phyloP scores from a whole-genome alignment of 2,329 filamentous ascomycete species.

The Immersiporthe knoxdaviesiana region DNA sequence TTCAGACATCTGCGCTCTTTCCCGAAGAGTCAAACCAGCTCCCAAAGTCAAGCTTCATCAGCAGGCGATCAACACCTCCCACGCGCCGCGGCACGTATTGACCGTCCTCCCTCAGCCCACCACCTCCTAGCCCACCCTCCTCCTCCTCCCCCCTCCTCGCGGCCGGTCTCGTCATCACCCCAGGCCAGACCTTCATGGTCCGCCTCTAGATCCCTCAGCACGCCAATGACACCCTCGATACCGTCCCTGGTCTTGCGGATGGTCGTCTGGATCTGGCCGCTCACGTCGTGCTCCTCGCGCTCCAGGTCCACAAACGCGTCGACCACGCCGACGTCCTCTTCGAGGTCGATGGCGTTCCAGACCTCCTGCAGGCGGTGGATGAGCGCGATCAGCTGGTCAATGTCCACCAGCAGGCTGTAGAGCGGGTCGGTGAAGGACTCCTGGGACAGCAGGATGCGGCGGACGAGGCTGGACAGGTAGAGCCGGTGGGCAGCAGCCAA shows the following conservation, averaged over 20 bases:
- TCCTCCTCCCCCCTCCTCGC: constrained; percentile 33
- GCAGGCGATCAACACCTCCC: constrained; percentile 78
- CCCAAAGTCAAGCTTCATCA: constrained; percentile 88
- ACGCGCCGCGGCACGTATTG: constrained; percentile 72
- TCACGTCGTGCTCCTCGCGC: constrained; percentile 72
- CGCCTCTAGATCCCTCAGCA: constrained; percentile 50
- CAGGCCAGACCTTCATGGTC: constrained; percentile 43
- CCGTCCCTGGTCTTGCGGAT: constrained; percentile 67
- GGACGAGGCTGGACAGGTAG: constrained; percentile 72
- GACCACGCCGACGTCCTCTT: constrained; percentile 79
- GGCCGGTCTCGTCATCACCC: constrained; percentile 41
- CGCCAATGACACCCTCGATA: constrained; percentile 68
- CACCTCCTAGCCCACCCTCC: constrained; percentile 29
- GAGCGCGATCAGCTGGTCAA: constrained; percentile 81
- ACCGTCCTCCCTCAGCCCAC: constrained; percentile 44
- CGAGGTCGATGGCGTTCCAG: constrained; percentile 78
- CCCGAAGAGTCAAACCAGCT: constrained; percentile 53
- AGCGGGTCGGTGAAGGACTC: constrained; percentile 65
- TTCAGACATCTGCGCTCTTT: constrained; percentile 20
- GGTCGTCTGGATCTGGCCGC: constrained; percentile 64
- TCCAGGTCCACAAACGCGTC: constrained; percentile 73
- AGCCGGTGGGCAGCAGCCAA: constrained; percentile 77
- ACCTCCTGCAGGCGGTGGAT: constrained; percentile 75
- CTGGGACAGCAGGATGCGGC: constrained; percentile 69
- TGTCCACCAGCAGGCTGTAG: constrained; percentile 68